These are phyloP conservation scores for Globisporangium carolinianum DNA, from an alignment of 352 stramenopile species.

Conservation along the genomic window DNA sequence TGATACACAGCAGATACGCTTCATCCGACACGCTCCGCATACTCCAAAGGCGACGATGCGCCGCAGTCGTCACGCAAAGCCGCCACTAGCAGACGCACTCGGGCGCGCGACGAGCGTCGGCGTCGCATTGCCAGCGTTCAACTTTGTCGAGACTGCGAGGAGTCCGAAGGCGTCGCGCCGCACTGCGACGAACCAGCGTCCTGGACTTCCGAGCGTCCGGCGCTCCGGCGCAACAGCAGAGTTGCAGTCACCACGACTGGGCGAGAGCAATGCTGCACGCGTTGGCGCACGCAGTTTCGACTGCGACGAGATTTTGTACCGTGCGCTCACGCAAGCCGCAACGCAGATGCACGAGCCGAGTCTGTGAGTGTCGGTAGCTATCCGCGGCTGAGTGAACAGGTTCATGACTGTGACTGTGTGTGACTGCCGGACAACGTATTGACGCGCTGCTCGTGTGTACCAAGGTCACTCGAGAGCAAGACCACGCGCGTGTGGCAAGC, in stretches of 20 bases:
- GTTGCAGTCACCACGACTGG: background rate
- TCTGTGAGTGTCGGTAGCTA: conserved; percentile 10
- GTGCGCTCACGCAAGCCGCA: conserved; percentile 10
- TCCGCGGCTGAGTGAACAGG: no score
- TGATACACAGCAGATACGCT: no score
- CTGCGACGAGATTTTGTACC: conserved; percentile 17
- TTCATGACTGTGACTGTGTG: background rate
- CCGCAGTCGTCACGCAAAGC: conserved; percentile 1
- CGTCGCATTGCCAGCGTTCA: conserved; percentile 44
- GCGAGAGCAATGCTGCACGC: background rate
- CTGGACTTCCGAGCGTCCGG: background rate
- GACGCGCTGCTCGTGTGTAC: background rate
- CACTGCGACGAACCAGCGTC: background rate
- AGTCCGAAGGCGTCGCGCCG: background rate
- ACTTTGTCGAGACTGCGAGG: conserved; percentile 45
- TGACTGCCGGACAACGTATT: background rate
- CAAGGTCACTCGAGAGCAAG: conserved; percentile 39
- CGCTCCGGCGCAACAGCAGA: background rate
- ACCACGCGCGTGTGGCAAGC: conserved; percentile 46
- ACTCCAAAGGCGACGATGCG: conserved; percentile 3
- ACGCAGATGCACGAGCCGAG: conserved; percentile 15
- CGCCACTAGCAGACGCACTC: conserved; percentile 10
- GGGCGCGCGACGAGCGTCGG: conserved; percentile 22
- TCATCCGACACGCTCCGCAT: no score
- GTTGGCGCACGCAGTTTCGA: conserved; percentile 2